Conservation (phyloP, 1,139 yeast species). For the Suhomyces bribrorum region DNA sequence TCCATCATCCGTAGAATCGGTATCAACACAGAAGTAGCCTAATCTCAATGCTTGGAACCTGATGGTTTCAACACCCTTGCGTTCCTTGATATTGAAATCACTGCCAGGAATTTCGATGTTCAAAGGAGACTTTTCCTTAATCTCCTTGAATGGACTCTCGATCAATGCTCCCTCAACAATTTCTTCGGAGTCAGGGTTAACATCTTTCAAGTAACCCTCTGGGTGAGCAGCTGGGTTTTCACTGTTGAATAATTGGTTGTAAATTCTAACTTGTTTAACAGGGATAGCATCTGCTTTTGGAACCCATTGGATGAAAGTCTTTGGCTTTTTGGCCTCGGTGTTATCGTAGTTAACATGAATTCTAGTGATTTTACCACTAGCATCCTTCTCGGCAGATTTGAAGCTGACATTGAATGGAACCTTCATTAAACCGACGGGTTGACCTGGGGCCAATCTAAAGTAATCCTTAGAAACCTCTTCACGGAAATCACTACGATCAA, state of each 20-base stretch:
- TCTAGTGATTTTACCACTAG: constrained; percentile 61
- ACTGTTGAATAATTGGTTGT: constrained; percentile 83
- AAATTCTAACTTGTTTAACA: constrained; percentile 78
- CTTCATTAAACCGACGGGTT: constrained; percentile 93
- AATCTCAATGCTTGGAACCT: constrained; percentile 98
- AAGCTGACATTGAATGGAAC: constrained; percentile 85
- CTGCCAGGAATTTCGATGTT: constrained; percentile 65
- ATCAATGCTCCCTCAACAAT: constrained; percentile 65
- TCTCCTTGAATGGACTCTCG: constrained; percentile 75
- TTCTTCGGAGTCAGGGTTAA: constrained; percentile 77
- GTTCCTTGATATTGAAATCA: constrained; percentile 69
- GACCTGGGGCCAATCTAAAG: constrained; percentile 91
- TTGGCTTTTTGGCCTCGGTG: constrained; percentile 64
- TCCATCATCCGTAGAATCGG: constrained; percentile 61
- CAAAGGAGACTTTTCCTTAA: constrained; percentile 74
- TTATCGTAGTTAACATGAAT: constrained; percentile 82
- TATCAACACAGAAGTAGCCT: constrained; percentile 93
- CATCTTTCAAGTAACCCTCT: constrained; percentile 82
- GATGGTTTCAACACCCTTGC: constrained; percentile 70
- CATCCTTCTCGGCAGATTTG: constrained; percentile 64
- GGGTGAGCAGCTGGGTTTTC: constrained; percentile 92
- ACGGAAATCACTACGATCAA: constrained; percentile 84
- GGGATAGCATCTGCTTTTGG: constrained; percentile 63
- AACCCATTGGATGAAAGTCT: constrained; percentile 96
- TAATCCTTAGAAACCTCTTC: constrained; percentile 59